Conservation (phyloP, 169 alveolate species). For the Plasmodium gonderi region DNA sequence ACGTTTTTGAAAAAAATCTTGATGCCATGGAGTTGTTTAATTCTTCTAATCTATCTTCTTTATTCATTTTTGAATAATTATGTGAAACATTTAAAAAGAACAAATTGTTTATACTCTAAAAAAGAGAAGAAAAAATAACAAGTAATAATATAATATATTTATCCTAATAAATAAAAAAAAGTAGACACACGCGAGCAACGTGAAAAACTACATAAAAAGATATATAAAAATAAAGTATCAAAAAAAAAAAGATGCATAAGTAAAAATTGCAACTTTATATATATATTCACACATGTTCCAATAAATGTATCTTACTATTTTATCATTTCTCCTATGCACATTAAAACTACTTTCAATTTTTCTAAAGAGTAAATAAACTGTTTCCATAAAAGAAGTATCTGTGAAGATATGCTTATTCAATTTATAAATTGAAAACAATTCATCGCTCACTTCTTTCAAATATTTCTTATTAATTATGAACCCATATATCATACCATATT, state of each 20-base stretch:
- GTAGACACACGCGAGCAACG: background rate
- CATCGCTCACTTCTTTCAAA: conserved; percentile 16
- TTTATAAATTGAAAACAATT: conserved; percentile 19
- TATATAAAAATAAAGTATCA: background rate
- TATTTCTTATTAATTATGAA: conserved; percentile 1
- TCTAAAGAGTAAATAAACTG: conserved; percentile 28
- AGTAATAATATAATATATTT: background rate
- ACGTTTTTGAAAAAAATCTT: conserved; percentile 19
- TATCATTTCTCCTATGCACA: conserved; percentile 26
- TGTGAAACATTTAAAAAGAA: conserved; percentile 19
- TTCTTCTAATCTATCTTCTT: conserved; percentile 16
- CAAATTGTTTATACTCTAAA: conserved; percentile 9
- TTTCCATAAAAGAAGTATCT: conserved; percentile 31
- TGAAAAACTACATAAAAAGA: background rate
- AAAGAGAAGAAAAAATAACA: background rate
- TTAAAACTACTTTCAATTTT: conserved; percentile 22
- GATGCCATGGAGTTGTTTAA: conserved; percentile 34
- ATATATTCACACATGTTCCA: background rate
- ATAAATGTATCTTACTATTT: conserved; percentile 17
- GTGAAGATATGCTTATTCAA: background rate
- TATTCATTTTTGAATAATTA: conserved; percentile 21
- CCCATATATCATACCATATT: conserved; percentile 63
- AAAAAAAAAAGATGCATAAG: background rate
- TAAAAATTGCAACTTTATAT: background rate
- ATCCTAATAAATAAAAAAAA: background rate